Conservation (phyloP, 2,329 filamentous ascomycete genomes). For the Ophiostoma sp. region DNA sequence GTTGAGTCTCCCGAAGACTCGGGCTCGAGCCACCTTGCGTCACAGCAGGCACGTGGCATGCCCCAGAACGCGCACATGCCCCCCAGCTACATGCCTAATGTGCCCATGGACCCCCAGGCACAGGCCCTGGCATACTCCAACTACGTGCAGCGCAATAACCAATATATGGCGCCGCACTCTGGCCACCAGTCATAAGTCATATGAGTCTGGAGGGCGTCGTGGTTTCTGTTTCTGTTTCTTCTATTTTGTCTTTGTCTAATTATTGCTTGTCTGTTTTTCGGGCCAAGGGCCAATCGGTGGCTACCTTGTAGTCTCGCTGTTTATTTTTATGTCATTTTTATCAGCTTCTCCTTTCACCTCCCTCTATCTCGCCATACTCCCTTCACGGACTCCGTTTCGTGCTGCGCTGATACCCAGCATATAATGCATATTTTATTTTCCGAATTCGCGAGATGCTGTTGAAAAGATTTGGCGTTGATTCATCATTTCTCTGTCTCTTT, state of each 20-base stretch:
- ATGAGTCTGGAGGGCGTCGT: neutral
- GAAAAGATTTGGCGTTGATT: constrained; percentile 23
- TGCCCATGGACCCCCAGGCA: constrained; percentile 69
- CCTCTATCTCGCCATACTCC: constrained; percentile 25
- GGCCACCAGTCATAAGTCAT: constrained; percentile 63
- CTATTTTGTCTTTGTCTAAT: neutral
- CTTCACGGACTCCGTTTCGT: constrained; percentile 23
- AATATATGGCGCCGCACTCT: constrained; percentile 79
- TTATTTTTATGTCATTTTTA: neutral
- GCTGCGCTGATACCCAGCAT: constrained; percentile 54
- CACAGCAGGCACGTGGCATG: constrained; percentile 58
- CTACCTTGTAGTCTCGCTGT: neutral
- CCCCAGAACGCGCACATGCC: constrained; percentile 60
- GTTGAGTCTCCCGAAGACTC: constrained; percentile 92
- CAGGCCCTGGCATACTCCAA: constrained; percentile 65
- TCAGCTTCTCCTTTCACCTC: constrained; percentile 6
- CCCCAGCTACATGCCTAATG: constrained; percentile 55
- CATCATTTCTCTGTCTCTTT: neutral
- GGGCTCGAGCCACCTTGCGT: constrained; percentile 66
- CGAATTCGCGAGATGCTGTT: constrained; percentile 21
- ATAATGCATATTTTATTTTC: constrained; percentile 43
- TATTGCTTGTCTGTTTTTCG: neutral
- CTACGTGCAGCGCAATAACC: constrained; percentile 69
- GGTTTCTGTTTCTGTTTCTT: neutral
- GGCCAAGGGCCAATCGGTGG: neutral